Base-by-base conservation (phyloP, 148 eudicot genomes). In the Vaccinium vitisidaea region DNA sequence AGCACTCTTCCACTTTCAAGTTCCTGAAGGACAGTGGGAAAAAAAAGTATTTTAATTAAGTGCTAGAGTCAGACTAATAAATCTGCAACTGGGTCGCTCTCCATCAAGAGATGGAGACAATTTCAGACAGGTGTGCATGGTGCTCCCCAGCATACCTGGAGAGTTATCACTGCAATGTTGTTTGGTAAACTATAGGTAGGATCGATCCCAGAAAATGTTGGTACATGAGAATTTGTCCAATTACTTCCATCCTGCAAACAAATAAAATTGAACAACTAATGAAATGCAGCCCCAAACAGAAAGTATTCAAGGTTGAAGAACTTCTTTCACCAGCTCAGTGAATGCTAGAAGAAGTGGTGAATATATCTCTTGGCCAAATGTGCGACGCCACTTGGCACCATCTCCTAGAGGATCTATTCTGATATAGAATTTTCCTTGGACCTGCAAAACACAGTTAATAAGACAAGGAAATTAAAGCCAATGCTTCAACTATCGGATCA, bases 321-420 rank as follows among this genome's bases (percentile, higher is more conserved):
- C 67, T 77, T 53, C 11, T 74, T 50, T 86, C 65, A 94, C 97
- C 97, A 91, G 95, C 87, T 92, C 98, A 53, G 98, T 85, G 86
- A 95, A 96, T 86, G 99, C 99, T 78, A 96, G 86, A 83, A 95
- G 94, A 77, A 96, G 96, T 11, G 99, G 98, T 74, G 99, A 95
- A 88, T 94, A 96, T 55, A 96, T 88, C 91, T 94, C 99, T 85
- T 96, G 99, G 63, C 99, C 98, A 86, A 89, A 87, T 84, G 92
- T 92, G 80, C 98, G 95, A 63, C 99, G 98, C 99, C 99, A 96
- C 89, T 84, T 95, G 67, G 99, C 97, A 80, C 99, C 99, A 77
- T 96, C 94, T 77, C 99, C 98, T 1, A 89, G 80, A 75, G 92
- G 96, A 88, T 96, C 98, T 32, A 96, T 92, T 89, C 92, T 93